phyloP scores from a whole-genome alignment of 805 yeast species.

The Diddensiella santjacobensis region DNA sequence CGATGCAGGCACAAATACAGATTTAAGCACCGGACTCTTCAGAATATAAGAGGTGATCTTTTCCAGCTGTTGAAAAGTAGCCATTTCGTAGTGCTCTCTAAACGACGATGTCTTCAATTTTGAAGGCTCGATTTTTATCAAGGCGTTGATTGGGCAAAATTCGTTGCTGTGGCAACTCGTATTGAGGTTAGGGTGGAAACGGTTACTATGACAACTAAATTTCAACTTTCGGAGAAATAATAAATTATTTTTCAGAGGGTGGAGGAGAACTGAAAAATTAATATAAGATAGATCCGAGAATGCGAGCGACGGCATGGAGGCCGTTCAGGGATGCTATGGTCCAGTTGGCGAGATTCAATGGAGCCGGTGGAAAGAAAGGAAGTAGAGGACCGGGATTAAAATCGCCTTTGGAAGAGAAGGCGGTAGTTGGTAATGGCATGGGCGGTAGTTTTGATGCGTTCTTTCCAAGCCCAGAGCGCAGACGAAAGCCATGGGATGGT shows the following conservation, averaged over 20 bases:
- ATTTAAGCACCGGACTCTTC: slow-evolving; percentile 72
- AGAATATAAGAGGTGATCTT: slow-evolving; percentile 64
- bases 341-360: not conserved
- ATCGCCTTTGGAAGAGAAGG: slow-evolving; percentile 4
- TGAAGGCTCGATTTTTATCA: too few relatives aligned
- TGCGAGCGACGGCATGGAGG: not conserved
- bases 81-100: slow-evolving; percentile 24
- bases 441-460: slow-evolving; percentile 39
- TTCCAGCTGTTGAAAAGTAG: slow-evolving; percentile 38
- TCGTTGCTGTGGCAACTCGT: not conserved
- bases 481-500: slow-evolving; percentile 66
- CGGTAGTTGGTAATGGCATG: not conserved
- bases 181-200: too few relatives aligned
- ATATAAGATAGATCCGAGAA: too few relatives aligned
- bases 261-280: not conserved
- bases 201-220: too few relatives aligned
- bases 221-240: too few relatives aligned
- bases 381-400: not conserved
- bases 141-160: not conserved
- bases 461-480: slow-evolving; percentile 36
- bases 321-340: not conserved
- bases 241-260: too few relatives aligned
- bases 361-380: not conserved
- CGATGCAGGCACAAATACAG: slow-evolving; percentile 76
- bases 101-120: not conserved